Percentiles rank a stretch among this genome's conserved stretches.
Evolutionary conservation across 257 asterid species (phyloP).

Genomic region (Rehmannia glutinosa): DNA sequence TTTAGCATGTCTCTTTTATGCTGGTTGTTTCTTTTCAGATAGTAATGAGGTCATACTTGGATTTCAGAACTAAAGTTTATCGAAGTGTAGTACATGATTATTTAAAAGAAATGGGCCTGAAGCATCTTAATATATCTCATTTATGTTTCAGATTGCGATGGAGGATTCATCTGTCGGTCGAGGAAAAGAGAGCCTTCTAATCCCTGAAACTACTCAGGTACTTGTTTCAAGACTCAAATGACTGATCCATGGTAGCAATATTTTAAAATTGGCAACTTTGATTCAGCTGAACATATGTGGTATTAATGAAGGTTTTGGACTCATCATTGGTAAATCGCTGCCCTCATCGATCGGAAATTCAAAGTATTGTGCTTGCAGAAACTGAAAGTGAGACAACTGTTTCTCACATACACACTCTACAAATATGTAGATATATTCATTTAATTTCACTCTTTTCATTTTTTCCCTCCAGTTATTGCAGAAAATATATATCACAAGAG

Average conservation of each 20-base stretch:
- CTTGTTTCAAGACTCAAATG: not conserved
- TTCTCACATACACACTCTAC: too few relatives aligned
- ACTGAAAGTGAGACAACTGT: slow-evolving; percentile 46
- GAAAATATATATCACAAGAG: not conserved
- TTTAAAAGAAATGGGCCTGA: not conserved
- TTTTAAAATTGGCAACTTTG: not conserved
- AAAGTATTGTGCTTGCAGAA: slow-evolving; percentile 69
- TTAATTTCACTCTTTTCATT: too few relatives aligned
- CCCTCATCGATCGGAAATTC: slow-evolving; percentile 87
- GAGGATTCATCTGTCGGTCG: slow-evolving; percentile 47
- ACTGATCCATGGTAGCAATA: not conserved
- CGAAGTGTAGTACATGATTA: too few relatives aligned
- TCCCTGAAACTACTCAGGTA: slow-evolving; percentile 78
- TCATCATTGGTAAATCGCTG: slow-evolving; percentile 62
- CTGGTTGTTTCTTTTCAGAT: too few relatives aligned
- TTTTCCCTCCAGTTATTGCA: too few relatives aligned
- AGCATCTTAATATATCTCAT: not conserved
- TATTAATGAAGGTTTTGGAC: slow-evolving; percentile 62
- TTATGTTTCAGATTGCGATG: slow-evolving; percentile 52
- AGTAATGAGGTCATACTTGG: too few relatives aligned
- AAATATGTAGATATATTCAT: too few relatives aligned
- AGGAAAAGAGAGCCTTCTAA: slow-evolving; percentile 86
- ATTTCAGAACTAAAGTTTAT: too few relatives aligned
- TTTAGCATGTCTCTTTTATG: too few relatives aligned
- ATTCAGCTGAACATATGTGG: slow-evolving; percentile 14